These are phyloP conservation scores for Articulospora tetracladia DNA, from an alignment of 495 filamentous ascomycete genomes.

Conservation along the genomic window DNA sequence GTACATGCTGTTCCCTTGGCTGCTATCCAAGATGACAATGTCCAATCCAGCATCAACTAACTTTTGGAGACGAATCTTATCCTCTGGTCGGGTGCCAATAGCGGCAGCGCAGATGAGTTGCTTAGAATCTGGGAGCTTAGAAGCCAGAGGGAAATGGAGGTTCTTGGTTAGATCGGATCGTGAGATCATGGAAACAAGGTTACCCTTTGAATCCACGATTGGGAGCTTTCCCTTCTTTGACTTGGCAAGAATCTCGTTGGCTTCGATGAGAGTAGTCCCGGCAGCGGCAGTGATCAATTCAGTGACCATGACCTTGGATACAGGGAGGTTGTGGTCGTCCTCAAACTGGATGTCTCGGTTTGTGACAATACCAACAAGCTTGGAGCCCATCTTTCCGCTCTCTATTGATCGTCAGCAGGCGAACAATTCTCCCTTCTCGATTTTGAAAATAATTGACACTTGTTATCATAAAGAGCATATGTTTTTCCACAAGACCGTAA, in stretches of 20 bases:
- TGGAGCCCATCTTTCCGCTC: conserved; percentile 86
- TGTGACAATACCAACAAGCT: conserved; percentile 94
- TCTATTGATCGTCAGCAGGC: conserved; percentile 50
- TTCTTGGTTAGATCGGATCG: conserved; percentile 99
- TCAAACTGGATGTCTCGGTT: conserved; percentile 96
- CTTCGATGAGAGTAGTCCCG: conserved; percentile 81
- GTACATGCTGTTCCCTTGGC: conserved; percentile 95
- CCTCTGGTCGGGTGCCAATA: conserved; percentile 89
- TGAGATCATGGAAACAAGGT: conserved; percentile 91
- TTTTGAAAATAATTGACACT: conserved; percentile 1
- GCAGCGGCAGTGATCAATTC: conserved; percentile 87
- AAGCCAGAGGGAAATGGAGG: conserved; percentile 92
- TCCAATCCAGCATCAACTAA: conserved; percentile 94
- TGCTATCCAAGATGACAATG: conserved; percentile 91
- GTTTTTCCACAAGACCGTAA: conserved; percentile 79
- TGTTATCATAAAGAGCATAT: conserved; percentile 42
- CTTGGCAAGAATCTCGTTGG: conserved; percentile 86
- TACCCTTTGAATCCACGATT: conserved; percentile 81
- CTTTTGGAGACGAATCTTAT: conserved; percentile 79
- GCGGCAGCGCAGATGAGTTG: conserved; percentile 94
- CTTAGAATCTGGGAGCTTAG: conserved; percentile 95
- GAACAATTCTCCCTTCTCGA: background rate
- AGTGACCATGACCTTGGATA: conserved; percentile 90
- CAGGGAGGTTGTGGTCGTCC: conserved; percentile 58
- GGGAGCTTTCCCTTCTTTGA: conserved; percentile 99